Base-by-base conservation (phyloP, 306 rosid genomes). In the Cicer yamashitae region DNA sequence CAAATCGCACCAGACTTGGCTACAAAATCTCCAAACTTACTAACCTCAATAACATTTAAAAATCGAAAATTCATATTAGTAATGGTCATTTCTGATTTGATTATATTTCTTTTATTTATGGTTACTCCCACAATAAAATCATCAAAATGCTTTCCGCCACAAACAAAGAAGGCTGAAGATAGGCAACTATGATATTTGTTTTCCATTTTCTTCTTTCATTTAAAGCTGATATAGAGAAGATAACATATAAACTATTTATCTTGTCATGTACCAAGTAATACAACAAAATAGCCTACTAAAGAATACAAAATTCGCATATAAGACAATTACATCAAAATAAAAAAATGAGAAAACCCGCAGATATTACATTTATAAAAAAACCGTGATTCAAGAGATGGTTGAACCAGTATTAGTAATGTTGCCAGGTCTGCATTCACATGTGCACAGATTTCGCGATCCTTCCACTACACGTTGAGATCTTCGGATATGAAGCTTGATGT, bases 391-490 rank as follows among this genome's bases (percentile, higher is more conserved):
- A 56, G 79, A 84, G 57, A 81, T 14, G 4, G 44, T 30, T 40
- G 81, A 41, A 50, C 61, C 74, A 17, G 88, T 12, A 65, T 22
- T 64, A 1, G 94, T 87, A 11, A 39, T 45, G 86, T 94, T 94
- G 60, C 79, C 44, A 30, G 53, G 84, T 77, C 84, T 84, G 88
- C 98, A 94, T 46, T 91, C 89, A 66, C 98, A 94, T 13, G 83
- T 84, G 73, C 98, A 94, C 52, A 82, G 7, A 76, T 83, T 87
- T 84, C 98, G 89, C 0, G 98, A 91, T 61, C 89, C 97, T 81
- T 89, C 86, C 52, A 94, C 98, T 10, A 90, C 85, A 0, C 98
- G 98, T 65, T 92, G 97, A 40, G 97, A 90, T 78, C 98, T 90
- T 74, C 85, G 74, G 22, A 86, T 78, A 70, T 90, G 97, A 81